Percentiles rank a stretch among this genome's conserved stretches.
Evolutionary conservation across 1,284 basidiomycete species (phyloP).

Genomic region (Tilletia indica): DNA sequence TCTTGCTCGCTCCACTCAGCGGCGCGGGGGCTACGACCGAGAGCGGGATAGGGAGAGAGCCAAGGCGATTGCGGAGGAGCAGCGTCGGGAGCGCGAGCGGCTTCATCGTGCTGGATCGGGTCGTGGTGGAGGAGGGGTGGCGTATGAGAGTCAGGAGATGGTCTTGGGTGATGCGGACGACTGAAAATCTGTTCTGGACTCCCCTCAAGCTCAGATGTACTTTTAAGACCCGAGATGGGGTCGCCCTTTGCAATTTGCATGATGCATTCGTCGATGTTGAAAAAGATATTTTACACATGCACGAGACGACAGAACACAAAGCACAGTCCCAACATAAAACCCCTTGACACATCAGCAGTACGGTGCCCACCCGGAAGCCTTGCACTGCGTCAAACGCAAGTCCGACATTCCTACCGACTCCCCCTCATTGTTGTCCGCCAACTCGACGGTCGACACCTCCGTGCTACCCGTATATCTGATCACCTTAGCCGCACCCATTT

Average conservation of each 20-base stretch:
- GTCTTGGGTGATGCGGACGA: slow-evolving; percentile 13
- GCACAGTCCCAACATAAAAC: too few relatives aligned
- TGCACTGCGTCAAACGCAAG: not conserved
- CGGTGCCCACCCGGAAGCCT: slow-evolving; percentile 9
- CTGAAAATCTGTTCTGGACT: not conserved
- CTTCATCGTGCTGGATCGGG: slow-evolving; percentile 14
- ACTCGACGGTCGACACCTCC: slow-evolving; percentile 14
- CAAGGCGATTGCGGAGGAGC: slow-evolving; percentile 1
- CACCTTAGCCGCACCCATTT: slow-evolving; percentile 16
- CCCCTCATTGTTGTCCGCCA: not conserved
- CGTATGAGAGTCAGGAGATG: slow-evolving; percentile 10
- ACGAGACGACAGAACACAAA: too few relatives aligned
- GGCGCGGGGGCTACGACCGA: slow-evolving; percentile 9
- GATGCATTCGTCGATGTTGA: too few relatives aligned
- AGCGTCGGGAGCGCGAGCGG: slow-evolving; percentile 15
- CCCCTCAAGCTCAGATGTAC: too few relatives aligned
- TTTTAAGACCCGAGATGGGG: too few relatives aligned
- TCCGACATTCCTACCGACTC: not conserved
- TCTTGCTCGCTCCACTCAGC: not conserved
- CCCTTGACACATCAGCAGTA: not conserved
- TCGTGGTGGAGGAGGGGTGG: slow-evolving; percentile 7
- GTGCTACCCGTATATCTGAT: not conserved
- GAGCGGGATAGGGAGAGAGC: slow-evolving; percentile 8
- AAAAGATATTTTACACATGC: too few relatives aligned
- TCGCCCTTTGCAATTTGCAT: too few relatives aligned